Evolutionary conservation across 176 grass and related monocot genomes (phyloP).

Genomic region (Paspalum notatum): DNA sequence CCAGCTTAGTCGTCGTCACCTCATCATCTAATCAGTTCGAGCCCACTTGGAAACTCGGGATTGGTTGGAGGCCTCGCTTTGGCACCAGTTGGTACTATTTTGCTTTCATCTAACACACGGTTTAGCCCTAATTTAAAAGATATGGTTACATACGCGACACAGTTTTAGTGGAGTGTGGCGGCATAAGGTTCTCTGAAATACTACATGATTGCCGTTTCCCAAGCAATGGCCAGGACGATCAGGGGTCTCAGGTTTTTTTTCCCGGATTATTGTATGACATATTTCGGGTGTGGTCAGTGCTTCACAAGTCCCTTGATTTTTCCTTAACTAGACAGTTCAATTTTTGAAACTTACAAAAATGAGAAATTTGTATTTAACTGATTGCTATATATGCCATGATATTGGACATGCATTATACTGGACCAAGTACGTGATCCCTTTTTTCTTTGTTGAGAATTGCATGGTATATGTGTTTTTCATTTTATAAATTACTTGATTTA

Average conservation of each 20-base stretch:
- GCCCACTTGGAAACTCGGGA: slow-evolving; percentile 10
- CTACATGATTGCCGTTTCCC: not conserved
- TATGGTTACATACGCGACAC: not conserved
- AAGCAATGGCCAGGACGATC: not conserved
- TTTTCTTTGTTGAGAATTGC: no score
- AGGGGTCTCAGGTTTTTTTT: not conserved
- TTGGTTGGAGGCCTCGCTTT: slow-evolving; percentile 24
- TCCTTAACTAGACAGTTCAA: not conserved
- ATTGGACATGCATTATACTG: no score
- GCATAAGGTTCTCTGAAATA: not conserved
- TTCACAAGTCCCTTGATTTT: not conserved
- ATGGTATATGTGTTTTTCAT: no score
- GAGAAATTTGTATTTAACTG: not conserved
- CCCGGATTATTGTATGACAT: not conserved
- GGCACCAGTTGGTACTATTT: not conserved
- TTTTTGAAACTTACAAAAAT: not conserved
- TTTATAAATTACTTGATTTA: no score
- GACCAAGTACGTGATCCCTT: no score
- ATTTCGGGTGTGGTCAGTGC: not conserved
- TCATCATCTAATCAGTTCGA: no score
- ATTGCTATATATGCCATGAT: no score
- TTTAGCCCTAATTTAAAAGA: slow-evolving; percentile 18
- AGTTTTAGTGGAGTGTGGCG: slow-evolving; percentile 15
- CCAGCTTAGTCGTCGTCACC: no score
- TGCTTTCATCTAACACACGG: slow-evolving; percentile 24